phyloP scores from a whole-genome alignment of 148 eudicot genomes.

The Rhododendron kiyosumense region DNA sequence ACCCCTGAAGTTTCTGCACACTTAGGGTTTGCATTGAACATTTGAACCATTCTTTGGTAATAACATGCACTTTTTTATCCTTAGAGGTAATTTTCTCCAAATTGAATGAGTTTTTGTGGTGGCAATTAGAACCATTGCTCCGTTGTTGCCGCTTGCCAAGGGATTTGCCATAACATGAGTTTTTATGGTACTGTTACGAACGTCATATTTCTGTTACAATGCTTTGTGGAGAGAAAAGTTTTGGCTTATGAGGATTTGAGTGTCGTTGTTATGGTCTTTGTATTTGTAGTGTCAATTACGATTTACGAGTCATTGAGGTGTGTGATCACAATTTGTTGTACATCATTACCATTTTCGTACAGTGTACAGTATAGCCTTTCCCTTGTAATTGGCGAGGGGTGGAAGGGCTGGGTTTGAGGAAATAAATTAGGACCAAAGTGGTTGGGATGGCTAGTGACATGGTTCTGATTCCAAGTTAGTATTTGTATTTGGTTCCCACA shows the following conservation, averaged over 20 bases:
- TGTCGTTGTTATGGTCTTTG: background rate
- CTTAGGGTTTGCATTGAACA: constrained; percentile 3
- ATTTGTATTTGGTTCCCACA: background rate
- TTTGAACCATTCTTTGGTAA: background rate
- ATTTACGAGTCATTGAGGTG: background rate
- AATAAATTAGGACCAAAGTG: background rate
- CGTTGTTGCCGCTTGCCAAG: background rate
- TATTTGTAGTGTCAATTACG: background rate
- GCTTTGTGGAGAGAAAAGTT: background rate
- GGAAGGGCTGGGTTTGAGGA: background rate
- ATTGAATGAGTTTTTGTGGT: background rate
- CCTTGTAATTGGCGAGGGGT: background rate
- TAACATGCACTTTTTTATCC: too few species aligned
- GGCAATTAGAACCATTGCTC: background rate
- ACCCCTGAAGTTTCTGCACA: background rate
- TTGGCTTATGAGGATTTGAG: background rate
- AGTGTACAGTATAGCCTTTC: background rate
- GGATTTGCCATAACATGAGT: background rate
- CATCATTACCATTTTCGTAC: background rate
- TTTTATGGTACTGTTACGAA: background rate
- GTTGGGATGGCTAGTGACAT: background rate
- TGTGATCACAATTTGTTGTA: background rate
- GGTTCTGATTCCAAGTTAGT: background rate
- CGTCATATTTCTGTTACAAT: background rate
- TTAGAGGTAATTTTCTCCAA: too few species aligned